A percentile compares a stretch with the other conserved stretches of the same genome.
Evolutionary conservation across 2,329 filamentous ascomycete species (phyloP).

Genomic region (Penicillium sp.): DNA sequence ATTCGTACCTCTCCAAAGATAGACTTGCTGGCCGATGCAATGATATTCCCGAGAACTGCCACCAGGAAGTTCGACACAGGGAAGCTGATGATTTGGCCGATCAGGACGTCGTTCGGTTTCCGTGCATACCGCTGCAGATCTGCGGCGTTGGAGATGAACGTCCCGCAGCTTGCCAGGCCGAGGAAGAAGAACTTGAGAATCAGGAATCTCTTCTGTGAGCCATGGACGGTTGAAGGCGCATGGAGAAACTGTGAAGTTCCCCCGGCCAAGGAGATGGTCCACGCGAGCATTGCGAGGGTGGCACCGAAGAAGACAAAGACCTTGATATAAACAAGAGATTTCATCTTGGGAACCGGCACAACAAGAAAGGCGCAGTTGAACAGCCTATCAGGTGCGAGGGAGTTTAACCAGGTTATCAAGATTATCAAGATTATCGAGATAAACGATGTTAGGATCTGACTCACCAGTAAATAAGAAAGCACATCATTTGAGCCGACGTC

Average conservation of each 20-base stretch:
- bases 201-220: slow-evolving; percentile 38
- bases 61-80: slow-evolving; percentile 42
- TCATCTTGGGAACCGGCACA: slow-evolving; percentile 42
- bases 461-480: slow-evolving; percentile 43
- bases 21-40: slow-evolving; percentile 32
- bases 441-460: not conserved
- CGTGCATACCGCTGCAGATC: slow-evolving; percentile 47
- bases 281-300: slow-evolving; percentile 42
- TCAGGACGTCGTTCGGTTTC: slow-evolving; percentile 42
- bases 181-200: slow-evolving; percentile 40
- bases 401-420: no score
- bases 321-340: slow-evolving; percentile 35
- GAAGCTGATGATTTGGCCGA: slow-evolving; percentile 44
- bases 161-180: slow-evolving; percentile 24
- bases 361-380: slow-evolving; percentile 41
- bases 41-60: slow-evolving; percentile 41
- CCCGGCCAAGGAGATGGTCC: slow-evolving; percentile 37
- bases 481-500: slow-evolving; percentile 44
- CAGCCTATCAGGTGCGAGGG: slow-evolving; percentile 18
- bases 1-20: slow-evolving; percentile 30
- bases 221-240: slow-evolving; percentile 31
- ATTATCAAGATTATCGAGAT: no score
- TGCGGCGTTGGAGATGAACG: slow-evolving; percentile 39
- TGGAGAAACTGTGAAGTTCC: slow-evolving; percentile 24
- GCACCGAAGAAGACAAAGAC: slow-evolving; percentile 40